phyloP scores from a whole-genome alignment of 192 early-diverging fungal species.

The Backusella liffmaniae region DNA sequence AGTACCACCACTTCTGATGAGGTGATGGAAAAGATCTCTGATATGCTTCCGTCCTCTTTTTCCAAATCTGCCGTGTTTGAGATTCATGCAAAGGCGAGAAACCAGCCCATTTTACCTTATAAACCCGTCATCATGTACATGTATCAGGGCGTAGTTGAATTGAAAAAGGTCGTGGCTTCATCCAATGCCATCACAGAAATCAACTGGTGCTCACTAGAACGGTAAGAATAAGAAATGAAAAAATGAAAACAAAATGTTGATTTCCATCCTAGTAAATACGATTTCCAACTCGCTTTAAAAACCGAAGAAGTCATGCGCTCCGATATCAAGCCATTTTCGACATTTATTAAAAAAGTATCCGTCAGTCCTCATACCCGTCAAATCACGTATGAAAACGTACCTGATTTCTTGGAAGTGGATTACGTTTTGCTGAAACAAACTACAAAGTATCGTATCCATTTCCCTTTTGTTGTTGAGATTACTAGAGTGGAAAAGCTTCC shows the following conservation, averaged over 20 bases:
- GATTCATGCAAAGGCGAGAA: constrained; percentile 37
- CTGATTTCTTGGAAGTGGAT: constrained; percentile 35
- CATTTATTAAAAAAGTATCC: constrained; percentile 43
- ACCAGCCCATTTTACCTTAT: constrained; percentile 31
- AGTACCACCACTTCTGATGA: constrained; percentile 27
- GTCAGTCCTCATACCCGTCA: constrained; percentile 15
- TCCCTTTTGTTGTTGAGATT: constrained; percentile 43
- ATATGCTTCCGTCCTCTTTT: constrained; percentile 14
- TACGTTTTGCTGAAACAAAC: constrained; percentile 31
- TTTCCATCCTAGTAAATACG: constrained; percentile 27
- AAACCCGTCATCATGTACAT: constrained; percentile 34
- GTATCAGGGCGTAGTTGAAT: constrained; percentile 27
- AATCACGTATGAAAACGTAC: constrained; percentile 41
- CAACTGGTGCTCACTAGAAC: constrained; percentile 36
- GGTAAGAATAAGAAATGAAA: constrained; percentile 4
- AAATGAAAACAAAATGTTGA: no score
- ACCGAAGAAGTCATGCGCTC: constrained; percentile 23
- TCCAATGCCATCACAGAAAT: constrained; percentile 30
- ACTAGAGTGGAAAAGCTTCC: constrained; percentile 34
- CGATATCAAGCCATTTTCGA: constrained; percentile 42
- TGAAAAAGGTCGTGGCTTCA: constrained; percentile 33
- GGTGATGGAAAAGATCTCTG: constrained; percentile 3
- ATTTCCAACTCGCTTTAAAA: constrained; percentile 34
- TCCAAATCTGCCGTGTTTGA: constrained; percentile 30
- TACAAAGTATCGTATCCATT: constrained; percentile 35